These are phyloP conservation scores for Tuber borchii DNA, from an alignment of 495 filamentous ascomycete species.

Conservation along the genomic window DNA sequence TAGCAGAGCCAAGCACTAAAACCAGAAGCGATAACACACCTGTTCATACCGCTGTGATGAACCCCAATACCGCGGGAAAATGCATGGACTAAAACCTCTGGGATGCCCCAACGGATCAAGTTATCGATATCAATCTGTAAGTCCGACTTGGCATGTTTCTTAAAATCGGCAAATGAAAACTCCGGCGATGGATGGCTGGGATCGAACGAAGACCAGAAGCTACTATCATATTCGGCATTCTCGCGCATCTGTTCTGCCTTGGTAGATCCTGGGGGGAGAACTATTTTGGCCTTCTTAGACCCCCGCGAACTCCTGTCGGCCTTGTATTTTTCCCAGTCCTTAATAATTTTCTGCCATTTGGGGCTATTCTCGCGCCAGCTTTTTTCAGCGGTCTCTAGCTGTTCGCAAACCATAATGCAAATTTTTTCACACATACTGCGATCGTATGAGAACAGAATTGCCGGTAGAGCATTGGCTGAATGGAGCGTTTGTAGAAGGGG, in stretches of 20 bases:
- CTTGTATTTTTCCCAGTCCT: constrained; percentile 50
- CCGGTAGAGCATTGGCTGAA: constrained; percentile 58
- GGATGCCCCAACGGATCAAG: constrained; percentile 47
- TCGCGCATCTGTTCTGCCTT: constrained; percentile 44
- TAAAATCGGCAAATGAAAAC: constrained; percentile 60
- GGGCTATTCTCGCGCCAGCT: constrained; percentile 53
- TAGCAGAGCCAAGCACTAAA: constrained; percentile 4
- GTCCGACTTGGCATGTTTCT: constrained; percentile 52
- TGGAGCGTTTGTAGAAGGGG: constrained; percentile 58
- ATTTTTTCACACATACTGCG: constrained; percentile 57
- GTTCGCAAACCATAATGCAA: constrained; percentile 46
- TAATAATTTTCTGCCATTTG: constrained; percentile 55
- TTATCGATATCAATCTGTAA: constrained; percentile 49
- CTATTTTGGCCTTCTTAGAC: constrained; percentile 44
- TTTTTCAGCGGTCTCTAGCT: constrained; percentile 52
- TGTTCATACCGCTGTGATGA: constrained; percentile 73
- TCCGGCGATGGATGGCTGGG: constrained; percentile 56
- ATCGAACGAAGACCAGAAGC: constrained; percentile 56
- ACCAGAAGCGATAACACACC: constrained; percentile 45
- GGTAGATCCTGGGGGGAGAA: constrained; percentile 44
- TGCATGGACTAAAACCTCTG: constrained; percentile 51
- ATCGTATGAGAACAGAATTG: constrained; percentile 72
- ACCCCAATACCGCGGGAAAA: constrained; percentile 63
- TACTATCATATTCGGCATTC: constrained; percentile 50
- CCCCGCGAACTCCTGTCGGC: constrained; percentile 45